A percentile compares a stretch with the other conserved stretches of the same genome.
phyloP scores from a whole-genome alignment of 768 basidiomycete species.

The Rickenella mellea region DNA sequence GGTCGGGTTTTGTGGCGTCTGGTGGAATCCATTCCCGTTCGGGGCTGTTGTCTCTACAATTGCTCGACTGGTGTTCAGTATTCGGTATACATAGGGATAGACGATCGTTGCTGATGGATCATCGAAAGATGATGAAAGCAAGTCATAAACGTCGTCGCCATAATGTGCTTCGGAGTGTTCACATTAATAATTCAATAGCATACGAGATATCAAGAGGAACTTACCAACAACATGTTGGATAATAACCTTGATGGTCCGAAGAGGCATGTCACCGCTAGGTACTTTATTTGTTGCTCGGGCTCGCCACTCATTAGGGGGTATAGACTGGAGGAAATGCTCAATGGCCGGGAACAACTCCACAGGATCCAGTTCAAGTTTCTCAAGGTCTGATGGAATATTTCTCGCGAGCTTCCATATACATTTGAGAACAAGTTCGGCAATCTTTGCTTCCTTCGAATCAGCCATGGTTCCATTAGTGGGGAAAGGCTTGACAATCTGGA shows the following conservation, averaged over 20 bases:
- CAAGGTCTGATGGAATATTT: constrained; percentile 87
- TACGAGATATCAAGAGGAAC: constrained; percentile 22
- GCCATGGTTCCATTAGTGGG: constrained; percentile 59
- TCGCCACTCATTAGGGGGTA: constrained; percentile 95
- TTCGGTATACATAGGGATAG: constrained; percentile 90
- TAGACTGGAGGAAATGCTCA: constrained; percentile 87
- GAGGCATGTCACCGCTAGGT: constrained; percentile 95
- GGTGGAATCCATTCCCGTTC: constrained; percentile 3
- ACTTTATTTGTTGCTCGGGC: constrained; percentile 83
- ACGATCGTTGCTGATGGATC: constrained; percentile 97
- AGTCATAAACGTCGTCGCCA: constrained; percentile 84
- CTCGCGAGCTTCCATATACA: constrained; percentile 98
- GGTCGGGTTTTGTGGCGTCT: constrained; percentile 44
- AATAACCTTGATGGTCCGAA: constrained; percentile 96
- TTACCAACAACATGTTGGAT: constrained; percentile 93
- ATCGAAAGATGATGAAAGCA: constrained; percentile 84
- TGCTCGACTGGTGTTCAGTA: constrained; percentile 61
- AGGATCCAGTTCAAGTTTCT: constrained; percentile 70
- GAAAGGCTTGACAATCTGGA: constrained; percentile 80
- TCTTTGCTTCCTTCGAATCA: constrained; percentile 76
- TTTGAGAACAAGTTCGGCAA: constrained; percentile 88
- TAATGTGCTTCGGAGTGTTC: constrained; percentile 51
- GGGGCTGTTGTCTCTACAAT: constrained; percentile 23
- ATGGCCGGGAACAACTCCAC: constrained; percentile 86
- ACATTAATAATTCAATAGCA: neutral